phyloP scores from a whole-genome alignment of 306 rosid genomes.

The Betula pendula region DNA sequence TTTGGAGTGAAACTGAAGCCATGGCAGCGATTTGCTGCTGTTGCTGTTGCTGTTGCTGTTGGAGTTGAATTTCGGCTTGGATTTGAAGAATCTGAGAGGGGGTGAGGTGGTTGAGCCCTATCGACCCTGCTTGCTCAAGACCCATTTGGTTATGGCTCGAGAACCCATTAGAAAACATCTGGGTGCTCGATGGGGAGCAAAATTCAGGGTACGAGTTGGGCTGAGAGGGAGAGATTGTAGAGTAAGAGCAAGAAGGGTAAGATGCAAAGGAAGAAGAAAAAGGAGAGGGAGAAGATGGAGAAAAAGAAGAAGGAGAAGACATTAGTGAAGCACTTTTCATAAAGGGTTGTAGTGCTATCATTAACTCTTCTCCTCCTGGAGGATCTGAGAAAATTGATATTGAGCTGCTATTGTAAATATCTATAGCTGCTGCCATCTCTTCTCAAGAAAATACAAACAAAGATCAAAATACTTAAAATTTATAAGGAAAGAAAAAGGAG shows the following conservation, averaged over 20 bases:
- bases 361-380: slow-evolving; percentile 59
- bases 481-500: background rate
- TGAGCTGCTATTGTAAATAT: slow-evolving; percentile 35
- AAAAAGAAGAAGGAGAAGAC: slow-evolving; percentile 24
- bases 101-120: slow-evolving; percentile 77
- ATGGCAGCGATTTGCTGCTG: slow-evolving; percentile 21
- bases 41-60: slow-evolving; percentile 36
- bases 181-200: slow-evolving; percentile 33
- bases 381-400: slow-evolving; percentile 51
- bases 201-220: slow-evolving; percentile 31
- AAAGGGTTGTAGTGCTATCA: slow-evolving; percentile 77
- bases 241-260: slow-evolving; percentile 1
- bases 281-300: slow-evolving; percentile 7
- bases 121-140: slow-evolving; percentile 38
- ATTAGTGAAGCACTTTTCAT: slow-evolving; percentile 54
- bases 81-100: slow-evolving; percentile 75
- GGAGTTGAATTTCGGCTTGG: slow-evolving; percentile 60
- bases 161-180: slow-evolving; percentile 34
- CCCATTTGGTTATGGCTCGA: slow-evolving; percentile 27
- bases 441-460: slow-evolving; percentile 10
- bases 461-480: background rate
- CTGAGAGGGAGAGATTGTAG: slow-evolving; percentile 21
- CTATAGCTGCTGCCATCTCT: slow-evolving; percentile 57
- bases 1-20: slow-evolving; percentile 28
- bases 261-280: slow-evolving; percentile 3